phyloP scores from a whole-genome alignment of 1,284 basidiomycete species.

The Cryptococcus floricola region DNA sequence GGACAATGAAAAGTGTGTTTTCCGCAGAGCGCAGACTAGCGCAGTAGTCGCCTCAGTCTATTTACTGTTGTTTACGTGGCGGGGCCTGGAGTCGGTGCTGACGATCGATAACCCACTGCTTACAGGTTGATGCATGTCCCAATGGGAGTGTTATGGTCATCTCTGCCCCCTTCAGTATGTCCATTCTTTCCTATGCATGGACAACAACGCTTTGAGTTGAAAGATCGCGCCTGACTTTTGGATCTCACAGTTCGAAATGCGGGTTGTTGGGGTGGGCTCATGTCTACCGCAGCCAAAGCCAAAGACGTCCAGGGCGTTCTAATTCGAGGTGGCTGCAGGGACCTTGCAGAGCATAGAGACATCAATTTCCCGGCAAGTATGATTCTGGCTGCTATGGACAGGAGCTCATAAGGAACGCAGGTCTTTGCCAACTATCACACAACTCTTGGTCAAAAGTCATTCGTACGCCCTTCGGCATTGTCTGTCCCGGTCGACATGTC shows the following conservation, averaged over 20 bases:
- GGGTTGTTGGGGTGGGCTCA: constrained; percentile 50
- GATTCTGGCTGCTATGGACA: not conserved
- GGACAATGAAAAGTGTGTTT: not conserved
- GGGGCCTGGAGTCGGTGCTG: not conserved
- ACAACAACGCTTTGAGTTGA: constrained; percentile 18
- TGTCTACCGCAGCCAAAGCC: constrained; percentile 50
- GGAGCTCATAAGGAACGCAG: constrained; percentile 4
- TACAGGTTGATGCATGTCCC: constrained; percentile 65
- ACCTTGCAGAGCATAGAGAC: constrained; percentile 50
- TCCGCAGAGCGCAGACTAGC: not conserved
- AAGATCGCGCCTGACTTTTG: not conserved
- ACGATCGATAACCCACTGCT: not conserved
- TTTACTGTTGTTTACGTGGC: not conserved
- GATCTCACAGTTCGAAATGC: constrained; percentile 8
- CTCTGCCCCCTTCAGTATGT: constrained; percentile 66
- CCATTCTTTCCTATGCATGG: not conserved
- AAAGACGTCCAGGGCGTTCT: constrained; percentile 48
- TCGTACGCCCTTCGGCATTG: constrained; percentile 75
- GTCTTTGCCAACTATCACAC: constrained; percentile 35
- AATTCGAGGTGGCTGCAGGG: constrained; percentile 52
- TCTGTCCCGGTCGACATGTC: constrained; percentile 67
- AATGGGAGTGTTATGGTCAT: constrained; percentile 69
- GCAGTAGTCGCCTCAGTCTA: not conserved
- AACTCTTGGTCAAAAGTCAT: constrained; percentile 75
- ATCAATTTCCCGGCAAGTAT: constrained; percentile 40